These are phyloP conservation scores for Calonectria pseudoreteaudii DNA, from an alignment of 2,329 filamentous ascomycete genomes.

Conservation along the genomic window DNA sequence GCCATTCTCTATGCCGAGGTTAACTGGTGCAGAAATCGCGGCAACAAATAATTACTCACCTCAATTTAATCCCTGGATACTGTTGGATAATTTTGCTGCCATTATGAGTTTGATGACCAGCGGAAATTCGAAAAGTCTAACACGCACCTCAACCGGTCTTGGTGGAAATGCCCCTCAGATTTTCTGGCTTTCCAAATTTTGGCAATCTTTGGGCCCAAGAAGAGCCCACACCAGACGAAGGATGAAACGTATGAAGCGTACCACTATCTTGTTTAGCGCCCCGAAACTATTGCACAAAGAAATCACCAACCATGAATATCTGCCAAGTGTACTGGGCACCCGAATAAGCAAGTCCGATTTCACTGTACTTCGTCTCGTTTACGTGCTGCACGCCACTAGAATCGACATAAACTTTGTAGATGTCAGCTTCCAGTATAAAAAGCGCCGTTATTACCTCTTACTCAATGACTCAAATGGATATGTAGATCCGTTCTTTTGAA, in stretches of 20 bases:
- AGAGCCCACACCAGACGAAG: constrained; percentile 68
- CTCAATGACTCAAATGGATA: constrained; percentile 38
- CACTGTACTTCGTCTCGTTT: constrained; percentile 60
- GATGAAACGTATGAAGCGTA: constrained; percentile 70
- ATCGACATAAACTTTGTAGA: not conserved
- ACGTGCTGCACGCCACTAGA: constrained; percentile 53
- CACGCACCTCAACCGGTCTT: constrained; percentile 7
- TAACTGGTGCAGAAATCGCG: not conserved
- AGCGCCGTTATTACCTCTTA: constrained; percentile 15
- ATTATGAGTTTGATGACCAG: not conserved
- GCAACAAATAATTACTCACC: not conserved
- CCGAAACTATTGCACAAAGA: too few relatives aligned
- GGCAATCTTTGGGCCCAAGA: constrained; percentile 62
- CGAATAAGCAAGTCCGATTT: constrained; percentile 67
- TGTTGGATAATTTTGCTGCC: not conserved
- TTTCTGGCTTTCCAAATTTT: constrained; percentile 20
- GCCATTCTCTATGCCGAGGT: not conserved
- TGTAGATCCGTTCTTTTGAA: constrained; percentile 38
- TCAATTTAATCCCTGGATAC: not conserved
- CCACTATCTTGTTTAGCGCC: constrained; percentile 35
- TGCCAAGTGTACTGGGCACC: constrained; percentile 68
- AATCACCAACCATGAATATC: constrained; percentile 62
- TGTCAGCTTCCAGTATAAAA: not conserved
- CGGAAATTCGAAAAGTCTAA: not conserved
- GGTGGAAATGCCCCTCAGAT: not conserved